phyloP scores from a whole-genome alignment of 2,329 filamentous ascomycete genomes.

The Clonostachys rosea region DNA sequence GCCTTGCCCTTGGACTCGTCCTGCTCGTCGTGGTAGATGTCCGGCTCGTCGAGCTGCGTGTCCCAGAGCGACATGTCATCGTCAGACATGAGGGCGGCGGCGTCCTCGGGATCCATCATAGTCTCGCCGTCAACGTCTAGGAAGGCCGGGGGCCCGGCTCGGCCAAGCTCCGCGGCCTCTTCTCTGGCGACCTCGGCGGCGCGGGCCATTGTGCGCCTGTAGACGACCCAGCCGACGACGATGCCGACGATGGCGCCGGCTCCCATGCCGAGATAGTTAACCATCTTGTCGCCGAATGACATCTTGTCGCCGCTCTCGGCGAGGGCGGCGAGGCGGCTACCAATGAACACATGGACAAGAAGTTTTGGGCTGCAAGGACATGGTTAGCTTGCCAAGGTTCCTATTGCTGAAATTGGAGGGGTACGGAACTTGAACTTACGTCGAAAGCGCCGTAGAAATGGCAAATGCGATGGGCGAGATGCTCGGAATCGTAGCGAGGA shows the following conservation, averaged over 20 bases:
- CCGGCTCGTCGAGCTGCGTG: conserved; percentile 9
- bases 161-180: conserved; percentile 20
- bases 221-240: conserved; percentile 80
- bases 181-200: conserved; percentile 52
- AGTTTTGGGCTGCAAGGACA: conserved; percentile 65
- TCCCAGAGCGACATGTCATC: conserved; percentile 58
- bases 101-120: conserved; percentile 40
- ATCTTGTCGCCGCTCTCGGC: conserved; percentile 83
- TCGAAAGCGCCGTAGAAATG: conserved; percentile 74
- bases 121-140: conserved; percentile 36
- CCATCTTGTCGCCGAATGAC: conserved; percentile 68
- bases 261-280: conserved; percentile 81
- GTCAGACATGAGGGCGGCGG: conserved; percentile 51
- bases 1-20: conserved; percentile 16
- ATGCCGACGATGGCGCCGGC: conserved; percentile 68
- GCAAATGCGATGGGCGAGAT: conserved; percentile 74
- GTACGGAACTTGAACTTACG: conserved; percentile 24
- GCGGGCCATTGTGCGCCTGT: conserved; percentile 62
- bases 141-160: conserved; percentile 19
- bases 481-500: conserved; percentile 88
- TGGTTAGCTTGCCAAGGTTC: conserved; percentile 1
- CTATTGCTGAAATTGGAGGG: not conserved
- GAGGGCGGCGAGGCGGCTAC: conserved; percentile 73
- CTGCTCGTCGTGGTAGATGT: conserved; percentile 22
- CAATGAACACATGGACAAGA: conserved; percentile 89